Conservation (phyloP, 148 eudicot genomes). For the Arctostaphylos glauca region DNA sequence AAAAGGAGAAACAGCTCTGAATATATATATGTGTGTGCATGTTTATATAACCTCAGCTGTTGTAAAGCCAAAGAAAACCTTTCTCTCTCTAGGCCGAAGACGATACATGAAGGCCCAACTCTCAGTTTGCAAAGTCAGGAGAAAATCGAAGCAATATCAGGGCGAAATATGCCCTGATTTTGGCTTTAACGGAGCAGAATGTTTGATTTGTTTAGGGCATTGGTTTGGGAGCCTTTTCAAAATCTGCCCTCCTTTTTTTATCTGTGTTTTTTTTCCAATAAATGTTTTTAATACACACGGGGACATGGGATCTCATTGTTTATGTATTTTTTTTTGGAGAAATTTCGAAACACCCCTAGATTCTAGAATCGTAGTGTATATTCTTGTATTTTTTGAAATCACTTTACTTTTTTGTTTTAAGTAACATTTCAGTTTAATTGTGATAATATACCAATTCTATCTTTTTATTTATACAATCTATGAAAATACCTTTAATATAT, state of each 20-base stretch:
- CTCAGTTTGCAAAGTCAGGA: background rate
- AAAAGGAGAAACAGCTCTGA: conserved; percentile 2
- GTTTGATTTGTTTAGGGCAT: background rate
- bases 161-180: background rate
- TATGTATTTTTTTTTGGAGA: too few relatives aligned
- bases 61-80: conserved; percentile 51
- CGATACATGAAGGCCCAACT: conserved; percentile 36
- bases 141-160: background rate
- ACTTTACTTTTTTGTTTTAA: too few relatives aligned
- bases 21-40: background rate
- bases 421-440: too few relatives aligned
- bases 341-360: too few relatives aligned
- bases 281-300: background rate
- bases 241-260: too few relatives aligned
- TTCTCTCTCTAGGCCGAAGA: conserved; percentile 40
- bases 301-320: too few relatives aligned
- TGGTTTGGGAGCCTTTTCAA: conserved; percentile 3
- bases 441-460: too few relatives aligned
- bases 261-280: background rate
- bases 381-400: too few relatives aligned
- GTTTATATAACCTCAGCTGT: conserved; percentile 44
- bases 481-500: too few relatives aligned
- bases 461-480: too few relatives aligned
- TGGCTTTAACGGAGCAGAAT: background rate
- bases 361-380: too few relatives aligned